Evolutionary conservation across 768 basidiomycete genomes (phyloP).

Genomic region (Mycena latifolia): DNA sequence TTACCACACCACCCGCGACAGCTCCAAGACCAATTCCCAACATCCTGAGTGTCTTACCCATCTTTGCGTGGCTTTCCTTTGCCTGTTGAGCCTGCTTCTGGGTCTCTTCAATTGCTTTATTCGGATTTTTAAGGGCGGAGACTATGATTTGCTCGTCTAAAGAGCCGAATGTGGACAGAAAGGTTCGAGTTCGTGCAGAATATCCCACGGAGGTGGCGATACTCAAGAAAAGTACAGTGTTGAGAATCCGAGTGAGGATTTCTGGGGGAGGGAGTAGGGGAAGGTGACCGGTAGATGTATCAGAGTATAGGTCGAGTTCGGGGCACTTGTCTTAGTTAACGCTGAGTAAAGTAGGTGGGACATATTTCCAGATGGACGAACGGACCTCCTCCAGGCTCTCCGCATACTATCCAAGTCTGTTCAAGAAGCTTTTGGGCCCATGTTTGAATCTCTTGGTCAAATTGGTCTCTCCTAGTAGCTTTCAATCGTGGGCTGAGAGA

Average conservation of each 20-base stretch:
- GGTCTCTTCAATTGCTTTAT: conserved; percentile 57
- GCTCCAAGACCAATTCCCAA: conserved; percentile 66
- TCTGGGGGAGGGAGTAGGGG: conserved; percentile 51
- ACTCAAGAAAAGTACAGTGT: conserved; percentile 64
- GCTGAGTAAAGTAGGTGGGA: conserved; percentile 7
- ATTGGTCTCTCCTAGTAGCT: conserved; percentile 41
- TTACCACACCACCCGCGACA: conserved; percentile 62
- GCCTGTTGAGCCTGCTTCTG: conserved; percentile 55
- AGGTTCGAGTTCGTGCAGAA: conserved; percentile 63
- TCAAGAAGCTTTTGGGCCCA: conserved; percentile 61
- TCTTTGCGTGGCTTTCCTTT: conserved; percentile 55
- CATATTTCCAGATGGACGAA: conserved; percentile 4
- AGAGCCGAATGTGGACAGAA: conserved; percentile 53
- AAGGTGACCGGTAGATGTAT: conserved; percentile 59
- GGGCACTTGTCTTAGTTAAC: conserved; percentile 54
- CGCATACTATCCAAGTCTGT: conserved; percentile 60
- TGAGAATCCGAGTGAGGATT: conserved; percentile 57
- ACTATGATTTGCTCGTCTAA: conserved; percentile 60
- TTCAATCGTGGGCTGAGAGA: conserved; percentile 28
- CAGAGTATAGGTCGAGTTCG: conserved; percentile 53
- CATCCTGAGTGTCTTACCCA: conserved; percentile 54
- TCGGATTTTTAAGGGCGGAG: conserved; percentile 62
- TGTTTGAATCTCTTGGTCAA: conserved; percentile 49
- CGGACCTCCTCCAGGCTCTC: conserved; percentile 53
- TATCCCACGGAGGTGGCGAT: conserved; percentile 61